Base-by-base conservation (phyloP, 1,284 basidiomycete genomes). In the Ustilago hordei region DNA sequence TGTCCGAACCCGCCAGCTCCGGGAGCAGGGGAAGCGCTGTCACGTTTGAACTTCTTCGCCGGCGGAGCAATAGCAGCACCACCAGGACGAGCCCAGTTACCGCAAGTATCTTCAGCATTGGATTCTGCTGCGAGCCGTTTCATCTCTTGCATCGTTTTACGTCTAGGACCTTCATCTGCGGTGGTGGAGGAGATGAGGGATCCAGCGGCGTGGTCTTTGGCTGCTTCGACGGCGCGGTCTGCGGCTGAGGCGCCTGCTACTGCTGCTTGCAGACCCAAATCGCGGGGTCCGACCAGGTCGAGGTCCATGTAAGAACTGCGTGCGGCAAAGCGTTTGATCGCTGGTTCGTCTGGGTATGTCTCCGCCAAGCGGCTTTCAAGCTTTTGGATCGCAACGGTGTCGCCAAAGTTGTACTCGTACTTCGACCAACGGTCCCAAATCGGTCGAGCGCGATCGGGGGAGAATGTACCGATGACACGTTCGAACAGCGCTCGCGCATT, bases 401-500 rank as follows among this genome's bases (percentile, higher is more conserved):
- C 95, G 28, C 95, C 95, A 85, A 93, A 98, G 84, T 93, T 92
- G 88, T 96, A 97, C 86, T 98, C 95, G 87, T 97, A 97, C 68
- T 92, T 90, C 3, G 94, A 92, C 97, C 96, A 99, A 55, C 93
- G 90, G 81, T 98, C 94, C 95, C 95, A 99, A 15, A 99, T 89
- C 0, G 92, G 91, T 52, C 93, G 89, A 12, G 95, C 94, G 47
- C 91, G 90, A 45, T 94, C 93, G 5, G 94, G 89, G 0, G 92
- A 86, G 84, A 98, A 95, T 1, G 90, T 92, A 7, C 90, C 89
- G 41, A 95, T 92, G 12, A 93, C 91, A 50, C 93, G 91, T 86
- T 99, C 96, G 84, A 99, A 98, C 32, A 99, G 88, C 0, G 96
- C 95, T 52, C 96, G 91, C 0, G 95, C 96, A 87, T 99, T 95